Base-by-base conservation (phyloP, 768 basidiomycete species). In the Tulasnella sp. region DNA sequence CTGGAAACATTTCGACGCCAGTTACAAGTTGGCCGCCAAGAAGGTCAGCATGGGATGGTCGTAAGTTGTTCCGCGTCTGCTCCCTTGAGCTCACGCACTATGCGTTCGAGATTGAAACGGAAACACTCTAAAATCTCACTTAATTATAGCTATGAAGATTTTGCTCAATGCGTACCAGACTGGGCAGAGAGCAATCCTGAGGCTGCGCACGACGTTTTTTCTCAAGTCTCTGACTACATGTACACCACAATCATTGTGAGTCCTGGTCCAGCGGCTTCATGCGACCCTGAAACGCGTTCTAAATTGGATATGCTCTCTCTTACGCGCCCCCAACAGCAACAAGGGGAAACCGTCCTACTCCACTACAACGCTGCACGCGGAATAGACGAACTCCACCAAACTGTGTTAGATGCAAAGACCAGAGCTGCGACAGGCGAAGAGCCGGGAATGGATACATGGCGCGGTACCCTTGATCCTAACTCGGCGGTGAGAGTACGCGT, bases 401-500 rank as follows among this genome's bases (percentile, higher is more conserved):
- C 44, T 15, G 44, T 56, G 42, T 19, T 43, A 15, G 54, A 56
- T 15, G 54, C 38, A 43, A 56, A 46, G 44, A 42, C 54, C 15
- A 38, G 82, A 53, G 75, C 74, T 34, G 73, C 74, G 48, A 74
- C 75, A 5, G 75, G 69, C 2, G 70, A 70, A 25, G 66, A 60
- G n/a, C 63, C 69, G 11, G 73, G 73, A 0, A 77, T 75, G 12
- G 84, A 87, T 66, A 65, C 77, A 0, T 90, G 87, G 86, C 78
- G 71, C 60, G 78, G 81, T 50, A 74, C 81, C 58, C 69, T 89
- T 29, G 76, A 80, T 46, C 84, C 88, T 1, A 78, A 74, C 12
- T 75, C 74, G 27, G 84, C 83, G 4, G 78, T 81, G 27, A 74
- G 78, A 49, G 84, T 85, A 1, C 73, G 80, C 53, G 82, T 80